phyloP scores from a whole-genome alignment of 2,329 filamentous ascomycete species.

The Colletotrichum plurivorum region DNA sequence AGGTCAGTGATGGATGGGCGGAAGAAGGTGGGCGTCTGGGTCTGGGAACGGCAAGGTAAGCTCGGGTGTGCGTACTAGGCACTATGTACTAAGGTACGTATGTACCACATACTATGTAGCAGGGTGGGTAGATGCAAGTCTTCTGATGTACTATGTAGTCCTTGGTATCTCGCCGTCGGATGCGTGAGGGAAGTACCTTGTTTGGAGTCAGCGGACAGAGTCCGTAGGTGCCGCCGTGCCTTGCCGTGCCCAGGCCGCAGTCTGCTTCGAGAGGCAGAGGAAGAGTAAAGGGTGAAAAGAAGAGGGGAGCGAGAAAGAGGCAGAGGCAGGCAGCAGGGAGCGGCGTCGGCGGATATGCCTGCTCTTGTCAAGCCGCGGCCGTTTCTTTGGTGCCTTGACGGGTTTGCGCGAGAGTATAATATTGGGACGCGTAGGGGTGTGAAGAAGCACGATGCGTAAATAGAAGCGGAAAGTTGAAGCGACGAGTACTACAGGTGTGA shows the following conservation, averaged over 20 bases:
- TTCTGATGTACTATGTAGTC: neutral
- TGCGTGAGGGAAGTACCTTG: slow-evolving; percentile 13
- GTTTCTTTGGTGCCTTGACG: slow-evolving; percentile 22
- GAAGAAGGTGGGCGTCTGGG: slow-evolving; percentile 33
- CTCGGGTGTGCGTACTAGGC: neutral
- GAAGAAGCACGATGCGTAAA: slow-evolving; percentile 17
- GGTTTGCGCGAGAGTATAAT: slow-evolving; percentile 32
- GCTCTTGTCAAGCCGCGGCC: slow-evolving; percentile 35
- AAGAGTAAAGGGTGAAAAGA: too few relatives aligned
- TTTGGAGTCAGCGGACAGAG: slow-evolving; percentile 9
- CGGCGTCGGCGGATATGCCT: slow-evolving; percentile 30
- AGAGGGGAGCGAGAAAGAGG: neutral
- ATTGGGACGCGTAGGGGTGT: slow-evolving; percentile 10
- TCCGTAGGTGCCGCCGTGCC: slow-evolving; percentile 1
- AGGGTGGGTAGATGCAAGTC: slow-evolving; percentile 11
- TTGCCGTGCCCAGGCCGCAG: too few relatives aligned
- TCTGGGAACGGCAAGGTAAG: slow-evolving; percentile 34
- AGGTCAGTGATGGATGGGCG: slow-evolving; percentile 36
- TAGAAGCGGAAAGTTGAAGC: neutral
- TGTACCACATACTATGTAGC: neutral
- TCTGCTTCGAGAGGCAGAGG: too few relatives aligned
- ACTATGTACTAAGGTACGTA: too few relatives aligned
- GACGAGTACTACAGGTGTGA: slow-evolving; percentile 14
- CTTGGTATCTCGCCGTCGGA: slow-evolving; percentile 15
- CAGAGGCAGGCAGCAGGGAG: slow-evolving; percentile 19